Base-by-base conservation (phyloP, 2,329 filamentous ascomycete genomes). In the Aspergillus quadrilineatus region DNA sequence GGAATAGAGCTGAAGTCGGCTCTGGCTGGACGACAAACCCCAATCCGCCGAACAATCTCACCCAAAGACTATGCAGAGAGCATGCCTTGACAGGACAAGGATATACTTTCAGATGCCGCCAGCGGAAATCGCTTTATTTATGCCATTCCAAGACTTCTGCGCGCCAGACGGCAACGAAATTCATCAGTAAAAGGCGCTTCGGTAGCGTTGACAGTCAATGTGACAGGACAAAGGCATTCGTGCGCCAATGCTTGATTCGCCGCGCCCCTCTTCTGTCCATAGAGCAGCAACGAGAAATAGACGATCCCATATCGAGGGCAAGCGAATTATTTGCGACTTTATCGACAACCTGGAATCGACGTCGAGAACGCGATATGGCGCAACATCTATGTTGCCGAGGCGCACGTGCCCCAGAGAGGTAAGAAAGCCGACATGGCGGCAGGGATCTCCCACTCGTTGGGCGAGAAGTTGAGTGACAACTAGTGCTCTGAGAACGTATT, bases 61-160 rank as follows among this genome's bases (percentile, higher is more conserved):
- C 78, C 54, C 59, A 60, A 3, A 43, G 64, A 1, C 76, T 71
- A 0, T 73, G 72, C 1, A 60, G 74, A 30, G 58, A 67, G 49
- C 48, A 57, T 6, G 54, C 60, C 0, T 76, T 6, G 75, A 76
- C 28, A 75, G 74, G 1, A 62, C 78, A 0, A 50, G 63, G 17
- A 70, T 79, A 12, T 60, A 69, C 2, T 78, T 77, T 58, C 77
- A 79, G 55, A 66, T 78, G 64, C 76, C 76, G 1, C 77, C 75
- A 0, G 64, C 75, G 0, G 76, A 79, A 60, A 67, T 79, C 57
- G 75, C 76, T 55, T 67, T 79, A 71, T 50, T 73, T 79, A 41
- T 75, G 76, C 3, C 57, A 73, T 6, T 63, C 69, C 36, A 60
- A 60, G 6, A 74, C 76, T 61, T 79, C 0, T 75, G 66, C 53